Base-by-base conservation (phyloP, 768 basidiomycete species). In the Trametes cinnabarina region DNA sequence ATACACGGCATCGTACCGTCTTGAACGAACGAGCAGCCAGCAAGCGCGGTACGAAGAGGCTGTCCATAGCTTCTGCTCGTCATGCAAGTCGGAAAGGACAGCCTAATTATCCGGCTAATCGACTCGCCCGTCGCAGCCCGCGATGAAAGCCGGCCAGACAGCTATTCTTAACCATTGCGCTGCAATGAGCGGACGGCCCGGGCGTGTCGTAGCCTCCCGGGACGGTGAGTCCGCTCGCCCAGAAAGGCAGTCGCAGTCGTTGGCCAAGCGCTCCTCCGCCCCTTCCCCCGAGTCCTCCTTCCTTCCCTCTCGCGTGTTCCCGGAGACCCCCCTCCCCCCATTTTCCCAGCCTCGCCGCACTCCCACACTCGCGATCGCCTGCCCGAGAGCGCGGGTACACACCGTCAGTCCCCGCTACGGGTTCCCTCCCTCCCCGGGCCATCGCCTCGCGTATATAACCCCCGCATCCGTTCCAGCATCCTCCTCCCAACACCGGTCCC, bases 171-270 rank as follows among this genome's bases (percentile, higher is more conserved):
- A n/a, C n/a, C n/a, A n/a, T n/a, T n/a, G n/a, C n/a, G n/a, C n/a
- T n/a, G n/a, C n/a, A n/a, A n/a, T n/a, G n/a, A n/a, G 22, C 35
- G 3, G 41, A 11, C 41, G 41, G 30, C 20, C 51, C 42, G 51
- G 51, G 41, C 42, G 10, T n/a, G 15, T 54, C 52, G 52, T 54
- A 46, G 42, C 43, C 35, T 47, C 52, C 44, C 52, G 52, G 52
- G 23, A 54, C 52, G 42, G 22, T 23, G 20, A 17, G 35, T 20
- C 35, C 40, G 30, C 30, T 14, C 23, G 26, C 43, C 7, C 15
- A 20, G n/a, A 22, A 42, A 12, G 30, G 26, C 40, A 41, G 22
- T 15, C n/a, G 22, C 12, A 15, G 14, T 20, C 22, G 51, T 20
- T 43, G 40, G 26, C 5, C 20, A 23, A 52, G 40, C 51, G 50